These are phyloP conservation scores for Coemansia sp. DNA, from an alignment of 192 early-diverging fungal species.

Conservation along the genomic window DNA sequence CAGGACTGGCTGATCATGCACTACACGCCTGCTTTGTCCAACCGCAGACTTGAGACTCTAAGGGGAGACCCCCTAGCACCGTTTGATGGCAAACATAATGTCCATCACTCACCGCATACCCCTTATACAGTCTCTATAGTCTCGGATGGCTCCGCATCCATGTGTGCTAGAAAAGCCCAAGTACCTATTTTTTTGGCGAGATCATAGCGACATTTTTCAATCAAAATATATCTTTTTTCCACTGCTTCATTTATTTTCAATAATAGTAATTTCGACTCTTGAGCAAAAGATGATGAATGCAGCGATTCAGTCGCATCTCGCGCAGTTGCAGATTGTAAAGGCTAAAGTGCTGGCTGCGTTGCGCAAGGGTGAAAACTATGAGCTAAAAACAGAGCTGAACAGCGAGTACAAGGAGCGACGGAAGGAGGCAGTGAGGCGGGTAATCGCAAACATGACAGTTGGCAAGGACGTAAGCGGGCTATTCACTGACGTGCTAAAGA, in stretches of 20 bases:
- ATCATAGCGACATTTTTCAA: background rate
- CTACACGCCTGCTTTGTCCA: slow-evolving; percentile 24
- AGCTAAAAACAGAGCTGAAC: slow-evolving; percentile 95
- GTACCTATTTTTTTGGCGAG: background rate
- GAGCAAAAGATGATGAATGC: slow-evolving; percentile 49
- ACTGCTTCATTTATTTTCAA: background rate
- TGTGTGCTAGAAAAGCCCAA: slow-evolving; percentile 15
- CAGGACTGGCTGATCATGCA: slow-evolving; percentile 7
- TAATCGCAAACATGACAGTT: slow-evolving; percentile 99
- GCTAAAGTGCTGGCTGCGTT: slow-evolving; percentile 49
- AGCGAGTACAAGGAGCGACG: slow-evolving; percentile 93
- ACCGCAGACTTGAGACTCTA: slow-evolving; percentile 20
- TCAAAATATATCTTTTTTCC: background rate
- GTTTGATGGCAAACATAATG: slow-evolving; percentile 11
- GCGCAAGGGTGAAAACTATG: slow-evolving; percentile 84
- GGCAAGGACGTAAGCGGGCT: slow-evolving; percentile 96
- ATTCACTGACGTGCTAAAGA: slow-evolving; percentile 96
- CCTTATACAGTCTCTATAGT: background rate
- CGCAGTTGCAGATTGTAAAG: slow-evolving; percentile 53
- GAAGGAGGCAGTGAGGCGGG: slow-evolving; percentile 97
- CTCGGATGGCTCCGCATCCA: slow-evolving; percentile 37
- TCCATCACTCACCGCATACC: slow-evolving; percentile 9
- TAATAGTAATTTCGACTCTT: background rate
- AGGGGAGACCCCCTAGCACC: background rate
- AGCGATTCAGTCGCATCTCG: slow-evolving; percentile 48